Percentiles rank a stretch among this genome's conserved stretches.
phyloP scores from a whole-genome alignment of 768 basidiomycete genomes.

The Boletus barrowsii region DNA sequence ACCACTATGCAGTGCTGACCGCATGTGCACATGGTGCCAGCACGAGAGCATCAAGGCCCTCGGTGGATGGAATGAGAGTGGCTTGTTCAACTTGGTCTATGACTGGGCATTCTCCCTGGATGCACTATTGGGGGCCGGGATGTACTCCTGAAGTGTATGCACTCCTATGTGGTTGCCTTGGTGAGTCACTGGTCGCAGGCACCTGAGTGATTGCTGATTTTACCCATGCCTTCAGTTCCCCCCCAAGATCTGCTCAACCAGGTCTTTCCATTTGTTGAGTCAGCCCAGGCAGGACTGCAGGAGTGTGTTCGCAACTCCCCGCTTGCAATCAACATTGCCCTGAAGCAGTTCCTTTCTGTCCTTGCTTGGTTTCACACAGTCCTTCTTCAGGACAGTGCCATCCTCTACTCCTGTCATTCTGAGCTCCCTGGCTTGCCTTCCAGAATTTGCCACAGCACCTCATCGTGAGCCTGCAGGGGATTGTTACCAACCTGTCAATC shows the following conservation, averaged over 20 bases:
- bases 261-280: conserved; percentile 9
- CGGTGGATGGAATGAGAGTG: not conserved
- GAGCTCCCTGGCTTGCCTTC: conserved; percentile 10
- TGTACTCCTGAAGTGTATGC: conserved; percentile 13
- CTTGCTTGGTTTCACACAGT: conserved; percentile 25
- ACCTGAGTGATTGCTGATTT: not conserved
- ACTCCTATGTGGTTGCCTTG: conserved; percentile 10
- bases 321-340: conserved; percentile 13
- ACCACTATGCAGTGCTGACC: conserved; percentile 27
- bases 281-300: not conserved
- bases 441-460: conserved; percentile 23
- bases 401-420: conserved; percentile 25
- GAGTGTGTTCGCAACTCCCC: not conserved
- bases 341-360: conserved; percentile 27
- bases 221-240: conserved; percentile 9
- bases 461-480: not conserved
- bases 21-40: conserved; percentile 32
- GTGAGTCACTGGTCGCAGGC: not conserved
- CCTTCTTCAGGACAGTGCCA: conserved; percentile 36
- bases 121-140: conserved; percentile 27
- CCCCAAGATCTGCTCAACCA: conserved; percentile 3
- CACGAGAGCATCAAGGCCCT: conserved; percentile 23
- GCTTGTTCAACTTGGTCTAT: not conserved
- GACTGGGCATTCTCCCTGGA: not conserved
- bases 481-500: not conserved